phyloP scores from a whole-genome alignment of 352 stramenopile species.

The Phytopythium litorale region DNA sequence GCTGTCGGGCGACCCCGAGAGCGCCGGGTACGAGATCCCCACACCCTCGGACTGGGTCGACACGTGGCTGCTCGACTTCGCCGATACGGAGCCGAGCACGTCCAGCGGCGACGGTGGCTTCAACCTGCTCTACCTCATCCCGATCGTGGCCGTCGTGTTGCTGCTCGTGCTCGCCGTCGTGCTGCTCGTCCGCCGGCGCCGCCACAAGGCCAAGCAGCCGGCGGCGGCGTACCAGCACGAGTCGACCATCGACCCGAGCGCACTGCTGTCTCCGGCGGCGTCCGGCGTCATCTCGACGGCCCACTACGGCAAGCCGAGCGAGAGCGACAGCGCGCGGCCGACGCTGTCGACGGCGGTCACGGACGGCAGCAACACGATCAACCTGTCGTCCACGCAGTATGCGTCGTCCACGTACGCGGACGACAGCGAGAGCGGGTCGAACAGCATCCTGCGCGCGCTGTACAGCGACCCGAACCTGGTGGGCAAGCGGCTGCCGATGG shows the following conservation, averaged over 20 bases:
- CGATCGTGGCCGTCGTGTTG: conserved; percentile 15
- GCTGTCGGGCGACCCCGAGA: neutral
- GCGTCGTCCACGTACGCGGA: neutral
- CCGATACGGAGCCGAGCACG: neutral
- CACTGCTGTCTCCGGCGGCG: neutral
- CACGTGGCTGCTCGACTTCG: neutral
- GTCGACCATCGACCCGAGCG: neutral
- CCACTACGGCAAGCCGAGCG: neutral
- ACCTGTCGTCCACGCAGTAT: neutral
- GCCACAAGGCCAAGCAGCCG: neutral
- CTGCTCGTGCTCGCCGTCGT: conserved; percentile 10
- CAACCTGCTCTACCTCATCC: conserved; percentile 29
- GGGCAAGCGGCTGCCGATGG: conserved; percentile 18
- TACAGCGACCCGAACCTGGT: conserved; percentile 22
- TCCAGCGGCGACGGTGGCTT: conserved; percentile 9
- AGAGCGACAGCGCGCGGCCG: neutral
- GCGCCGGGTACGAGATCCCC: neutral
- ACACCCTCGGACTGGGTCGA: neutral
- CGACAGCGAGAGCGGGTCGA: neutral
- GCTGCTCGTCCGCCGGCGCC: conserved; percentile 10
- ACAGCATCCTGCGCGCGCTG: neutral
- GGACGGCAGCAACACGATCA: neutral
- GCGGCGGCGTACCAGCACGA: neutral
- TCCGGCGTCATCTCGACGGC: neutral
- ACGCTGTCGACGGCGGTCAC: neutral